Conservation (phyloP, 108 stramenopile species). For the Cyclotella choctawhatcheeana region DNA sequence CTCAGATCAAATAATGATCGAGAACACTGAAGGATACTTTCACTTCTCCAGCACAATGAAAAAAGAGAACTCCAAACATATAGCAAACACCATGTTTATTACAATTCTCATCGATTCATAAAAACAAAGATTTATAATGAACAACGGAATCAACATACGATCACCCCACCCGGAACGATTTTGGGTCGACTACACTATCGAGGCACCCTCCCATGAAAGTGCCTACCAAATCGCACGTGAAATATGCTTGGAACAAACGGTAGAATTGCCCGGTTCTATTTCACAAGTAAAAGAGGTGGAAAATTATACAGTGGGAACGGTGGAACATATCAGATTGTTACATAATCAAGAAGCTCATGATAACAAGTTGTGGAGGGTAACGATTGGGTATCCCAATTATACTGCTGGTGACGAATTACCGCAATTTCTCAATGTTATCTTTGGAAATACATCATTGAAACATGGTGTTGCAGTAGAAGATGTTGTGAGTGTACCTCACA, state of each 20-base stretch:
- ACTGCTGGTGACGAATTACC: conserved; percentile 36
- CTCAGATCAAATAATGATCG: too few species aligned
- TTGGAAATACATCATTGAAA: conserved; percentile 42
- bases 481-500: too few species aligned
- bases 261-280: conserved; percentile 28
- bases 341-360: background rate
- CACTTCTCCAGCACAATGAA: too few species aligned
- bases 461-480: conserved; percentile 19
- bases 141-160: background rate
- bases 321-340: conserved; percentile 19
- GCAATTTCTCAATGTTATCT: conserved; percentile 38
- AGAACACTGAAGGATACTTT: too few species aligned
- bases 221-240: conserved; percentile 16
- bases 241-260: conserved; percentile 42
- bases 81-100: too few species aligned
- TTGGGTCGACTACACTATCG: conserved; percentile 42
- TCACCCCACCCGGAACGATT: conserved; percentile 30
- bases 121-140: too few species aligned
- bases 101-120: too few species aligned
- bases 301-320: conserved; percentile 26
- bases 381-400: conserved; percentile 22
- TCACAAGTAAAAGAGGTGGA: conserved; percentile 27
- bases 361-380: conserved; percentile 13
- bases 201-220: conserved; percentile 17
- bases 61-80: too few species aligned